Percentiles rank a stretch among this genome's conserved stretches.
These are phyloP conservation scores for Dactylellina leptospora DNA, from an alignment of 2,329 filamentous ascomycete species.

Conservation along the genomic window DNA sequence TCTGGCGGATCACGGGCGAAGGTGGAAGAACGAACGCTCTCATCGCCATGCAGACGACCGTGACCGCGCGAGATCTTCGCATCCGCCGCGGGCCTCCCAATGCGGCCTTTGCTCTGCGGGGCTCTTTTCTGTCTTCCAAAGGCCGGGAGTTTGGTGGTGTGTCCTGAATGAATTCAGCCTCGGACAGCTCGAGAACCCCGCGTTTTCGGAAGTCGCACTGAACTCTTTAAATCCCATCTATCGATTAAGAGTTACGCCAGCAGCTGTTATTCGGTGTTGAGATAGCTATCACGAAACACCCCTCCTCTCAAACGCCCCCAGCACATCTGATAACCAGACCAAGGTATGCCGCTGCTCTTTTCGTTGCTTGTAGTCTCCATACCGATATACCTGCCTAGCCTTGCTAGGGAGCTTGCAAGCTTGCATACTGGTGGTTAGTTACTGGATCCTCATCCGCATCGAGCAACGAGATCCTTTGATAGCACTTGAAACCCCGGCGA, in stretches of 20 bases:
- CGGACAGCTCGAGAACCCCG: too few relatives aligned
- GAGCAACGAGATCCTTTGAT: slow-evolving; percentile 37
- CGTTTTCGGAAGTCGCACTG: too few relatives aligned
- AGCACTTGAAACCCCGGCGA: slow-evolving; percentile 5
- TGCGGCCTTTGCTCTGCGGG: too few relatives aligned
- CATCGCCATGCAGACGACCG: slow-evolving; percentile 5
- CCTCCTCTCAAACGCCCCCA: too few relatives aligned
- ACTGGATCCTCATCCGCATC: slow-evolving; percentile 41
- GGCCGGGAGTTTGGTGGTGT: too few relatives aligned
- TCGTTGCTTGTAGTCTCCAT: not conserved
- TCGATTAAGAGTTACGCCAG: too few relatives aligned
- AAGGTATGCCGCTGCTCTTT: slow-evolving; percentile 8
- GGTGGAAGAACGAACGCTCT: slow-evolving; percentile 4
- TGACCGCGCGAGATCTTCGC: slow-evolving; percentile 50
- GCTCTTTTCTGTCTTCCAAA: too few relatives aligned
- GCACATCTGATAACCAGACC: not conserved
- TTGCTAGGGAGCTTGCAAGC: slow-evolving; percentile 15
- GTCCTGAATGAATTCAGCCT: too few relatives aligned
- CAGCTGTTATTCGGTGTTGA: too few relatives aligned
- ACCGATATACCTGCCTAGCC: not conserved
- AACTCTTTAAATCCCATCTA: too few relatives aligned
- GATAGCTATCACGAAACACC: too few relatives aligned
- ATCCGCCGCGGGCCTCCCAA: too few relatives aligned
- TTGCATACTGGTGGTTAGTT: slow-evolving; percentile 5
- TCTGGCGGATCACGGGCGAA: not conserved